Conservation (phyloP, 1,284 basidiomycete species). For the Leccinum subrobustum region DNA sequence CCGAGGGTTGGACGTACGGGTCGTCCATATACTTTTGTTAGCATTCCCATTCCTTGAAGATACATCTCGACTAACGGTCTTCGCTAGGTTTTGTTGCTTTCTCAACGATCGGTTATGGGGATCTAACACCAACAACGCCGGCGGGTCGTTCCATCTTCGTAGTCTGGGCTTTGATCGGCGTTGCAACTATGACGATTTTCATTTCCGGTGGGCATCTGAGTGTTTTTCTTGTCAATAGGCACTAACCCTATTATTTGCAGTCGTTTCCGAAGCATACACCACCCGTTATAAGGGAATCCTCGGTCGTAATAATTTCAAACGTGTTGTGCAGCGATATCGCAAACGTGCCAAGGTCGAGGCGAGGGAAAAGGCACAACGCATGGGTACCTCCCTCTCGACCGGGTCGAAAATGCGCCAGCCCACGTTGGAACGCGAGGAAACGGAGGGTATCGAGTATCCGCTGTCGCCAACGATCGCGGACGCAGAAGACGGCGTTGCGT, state of each 20-base stretch:
- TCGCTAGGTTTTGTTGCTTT: slow-evolving; percentile 56
- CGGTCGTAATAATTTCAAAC: slow-evolving; percentile 46
- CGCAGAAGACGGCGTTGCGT: background rate
- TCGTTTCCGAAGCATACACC: slow-evolving; percentile 63
- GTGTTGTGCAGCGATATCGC: slow-evolving; percentile 48
- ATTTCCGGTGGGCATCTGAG: slow-evolving; percentile 52
- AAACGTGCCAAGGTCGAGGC: slow-evolving; percentile 21
- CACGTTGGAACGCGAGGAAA: slow-evolving; percentile 1
- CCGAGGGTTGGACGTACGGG: slow-evolving; percentile 53
- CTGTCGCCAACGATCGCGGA: background rate
- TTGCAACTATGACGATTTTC: slow-evolving; percentile 75
- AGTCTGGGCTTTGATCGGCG: slow-evolving; percentile 77
- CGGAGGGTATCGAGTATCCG: background rate
- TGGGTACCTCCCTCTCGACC: slow-evolving; percentile 1
- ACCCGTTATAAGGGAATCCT: slow-evolving; percentile 52
- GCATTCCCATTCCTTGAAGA: slow-evolving; percentile 23
- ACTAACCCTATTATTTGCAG: slow-evolving; percentile 32
- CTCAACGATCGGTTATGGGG: slow-evolving; percentile 72
- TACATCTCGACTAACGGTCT: slow-evolving; percentile 2
- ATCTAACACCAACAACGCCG: slow-evolving; percentile 58
- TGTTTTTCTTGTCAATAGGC: background rate
- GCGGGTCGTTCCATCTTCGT: slow-evolving; percentile 78
- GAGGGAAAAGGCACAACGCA: slow-evolving; percentile 8
- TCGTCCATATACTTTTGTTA: slow-evolving; percentile 70
- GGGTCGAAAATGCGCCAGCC: background rate